These are phyloP conservation scores for Trifolium subterraneum DNA, from an alignment of 306 rosid genomes.

Conservation along the genomic window DNA sequence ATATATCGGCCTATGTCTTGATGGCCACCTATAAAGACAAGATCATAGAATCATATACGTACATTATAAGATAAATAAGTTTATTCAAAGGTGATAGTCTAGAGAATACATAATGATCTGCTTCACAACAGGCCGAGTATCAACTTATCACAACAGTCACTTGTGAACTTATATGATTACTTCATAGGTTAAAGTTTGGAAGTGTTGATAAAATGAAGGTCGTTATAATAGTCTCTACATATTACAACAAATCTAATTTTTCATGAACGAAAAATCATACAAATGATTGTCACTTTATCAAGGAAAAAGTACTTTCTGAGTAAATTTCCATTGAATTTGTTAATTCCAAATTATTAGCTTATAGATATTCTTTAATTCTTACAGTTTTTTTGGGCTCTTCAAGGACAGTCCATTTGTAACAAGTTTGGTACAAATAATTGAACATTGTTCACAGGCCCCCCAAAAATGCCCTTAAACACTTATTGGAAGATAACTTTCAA, in stretches of 20 bases:
- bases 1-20: too few species aligned
- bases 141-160: neutral
- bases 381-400: neutral
- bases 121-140: neutral
- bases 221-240: neutral
- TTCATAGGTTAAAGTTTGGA: neutral
- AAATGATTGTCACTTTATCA: neutral
- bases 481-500: too few species aligned
- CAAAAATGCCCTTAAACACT: too few species aligned
- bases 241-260: conserved; percentile 16
- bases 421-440: too few species aligned
- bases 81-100: too few species aligned
- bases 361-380: neutral
- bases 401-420: neutral
- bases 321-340: neutral
- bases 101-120: neutral
- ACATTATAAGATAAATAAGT: too few species aligned
- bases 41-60: too few species aligned
- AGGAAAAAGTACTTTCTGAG: neutral
- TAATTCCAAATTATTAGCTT: neutral
- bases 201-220: neutral
- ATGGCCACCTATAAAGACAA: too few species aligned
- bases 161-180: neutral
- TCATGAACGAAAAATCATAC: neutral
- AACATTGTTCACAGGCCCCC: too few species aligned